A percentile compares a stretch with the other conserved stretches of the same genome.
Evolutionary conservation across 805 yeast species (phyloP).

Genomic region (Sporopachydermia lactativora): DNA sequence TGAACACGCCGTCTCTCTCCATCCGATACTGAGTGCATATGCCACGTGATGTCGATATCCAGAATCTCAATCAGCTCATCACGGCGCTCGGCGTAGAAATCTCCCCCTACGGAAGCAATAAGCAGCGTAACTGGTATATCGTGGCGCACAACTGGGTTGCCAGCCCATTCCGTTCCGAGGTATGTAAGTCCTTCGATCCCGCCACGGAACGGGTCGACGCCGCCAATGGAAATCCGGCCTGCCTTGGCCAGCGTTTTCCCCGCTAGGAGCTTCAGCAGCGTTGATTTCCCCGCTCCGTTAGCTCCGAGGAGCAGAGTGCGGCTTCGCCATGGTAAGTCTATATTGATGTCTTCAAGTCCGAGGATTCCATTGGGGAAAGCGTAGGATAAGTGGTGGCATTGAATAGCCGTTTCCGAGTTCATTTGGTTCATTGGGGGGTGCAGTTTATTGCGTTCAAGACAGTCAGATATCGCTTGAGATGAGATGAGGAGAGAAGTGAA

Average conservation of each 20-base stretch:
- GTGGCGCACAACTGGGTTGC: constrained; percentile 75
- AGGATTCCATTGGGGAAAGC: constrained; percentile 48
- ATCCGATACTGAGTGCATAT: constrained; percentile 84
- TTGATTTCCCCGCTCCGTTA: constrained; percentile 95
- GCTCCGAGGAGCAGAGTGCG: constrained; percentile 80
- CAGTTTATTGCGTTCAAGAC: not conserved
- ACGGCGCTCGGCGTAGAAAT: constrained; percentile 58
- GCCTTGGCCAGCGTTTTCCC: constrained; percentile 77
- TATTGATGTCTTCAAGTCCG: constrained; percentile 51
- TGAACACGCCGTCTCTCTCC: constrained; percentile 95
- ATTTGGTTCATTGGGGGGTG: too few species aligned
- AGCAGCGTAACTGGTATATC: constrained; percentile 80
- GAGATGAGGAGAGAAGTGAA: not conserved
- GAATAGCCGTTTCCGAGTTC: constrained; percentile 44
- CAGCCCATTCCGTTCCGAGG: constrained; percentile 96
- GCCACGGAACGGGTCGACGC: constrained; percentile 77
- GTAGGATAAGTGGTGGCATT: constrained; percentile 51
- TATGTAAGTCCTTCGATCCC: constrained; percentile 42
- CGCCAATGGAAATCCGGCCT: constrained; percentile 63
- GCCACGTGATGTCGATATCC: constrained; percentile 82
- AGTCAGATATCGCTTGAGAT: too few species aligned
- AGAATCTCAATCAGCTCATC: constrained; percentile 60
- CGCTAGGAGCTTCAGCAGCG: constrained; percentile 69
- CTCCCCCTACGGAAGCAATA: constrained; percentile 74
- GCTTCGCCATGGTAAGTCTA: constrained; percentile 55